A percentile compares a stretch with the other conserved stretches of the same genome.
phyloP scores from a whole-genome alignment of 1,284 basidiomycete genomes.

The Moesziomyces parantarcticus region DNA sequence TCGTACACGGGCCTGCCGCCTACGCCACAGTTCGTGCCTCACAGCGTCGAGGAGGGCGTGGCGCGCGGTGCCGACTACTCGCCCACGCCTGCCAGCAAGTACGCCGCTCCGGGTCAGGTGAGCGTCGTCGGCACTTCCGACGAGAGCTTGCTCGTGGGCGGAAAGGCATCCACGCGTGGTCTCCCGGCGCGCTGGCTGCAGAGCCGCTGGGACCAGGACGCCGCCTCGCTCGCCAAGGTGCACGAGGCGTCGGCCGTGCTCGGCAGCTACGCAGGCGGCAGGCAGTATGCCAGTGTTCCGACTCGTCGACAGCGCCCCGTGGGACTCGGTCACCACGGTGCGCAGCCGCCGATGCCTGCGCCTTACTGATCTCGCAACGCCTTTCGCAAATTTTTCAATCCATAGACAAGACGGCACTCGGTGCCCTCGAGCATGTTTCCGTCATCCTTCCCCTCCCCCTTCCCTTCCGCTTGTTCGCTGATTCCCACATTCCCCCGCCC shows the following conservation, averaged over 20 bases:
- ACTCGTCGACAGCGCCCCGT: constrained; percentile 1
- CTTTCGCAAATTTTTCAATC: too few species aligned
- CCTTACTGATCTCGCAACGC: too few species aligned
- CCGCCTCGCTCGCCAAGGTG: constrained; percentile 8
- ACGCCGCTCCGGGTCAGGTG: constrained; percentile 4
- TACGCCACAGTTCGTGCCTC: constrained; percentile 48
- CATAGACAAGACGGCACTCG: too few species aligned
- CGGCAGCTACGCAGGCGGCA: constrained; percentile 6
- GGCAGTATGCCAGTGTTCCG: constrained; percentile 29
- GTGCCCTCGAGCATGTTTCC: too few species aligned
- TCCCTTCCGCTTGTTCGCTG: too few species aligned
- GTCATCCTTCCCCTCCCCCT: too few species aligned
- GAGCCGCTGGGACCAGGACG: constrained; percentile 34
- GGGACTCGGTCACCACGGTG: too few species aligned
- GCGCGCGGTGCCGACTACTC: constrained; percentile 16
- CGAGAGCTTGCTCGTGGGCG: constrained; percentile 13
- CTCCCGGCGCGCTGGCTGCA: constrained; percentile 38
- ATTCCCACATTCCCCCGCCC: too few species aligned
- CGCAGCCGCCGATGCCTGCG: too few species aligned
- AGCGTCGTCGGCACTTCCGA: constrained; percentile 8
- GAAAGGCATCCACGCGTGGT: constrained; percentile 18
- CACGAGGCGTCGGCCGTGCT: constrained; percentile 8
- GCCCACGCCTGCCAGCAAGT: constrained; percentile 31
- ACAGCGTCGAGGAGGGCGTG: constrained; percentile 28
- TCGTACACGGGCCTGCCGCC: constrained; percentile 59